Conservation (phyloP, 805 yeast species). For the Ogataea thermomethanolica region DNA sequence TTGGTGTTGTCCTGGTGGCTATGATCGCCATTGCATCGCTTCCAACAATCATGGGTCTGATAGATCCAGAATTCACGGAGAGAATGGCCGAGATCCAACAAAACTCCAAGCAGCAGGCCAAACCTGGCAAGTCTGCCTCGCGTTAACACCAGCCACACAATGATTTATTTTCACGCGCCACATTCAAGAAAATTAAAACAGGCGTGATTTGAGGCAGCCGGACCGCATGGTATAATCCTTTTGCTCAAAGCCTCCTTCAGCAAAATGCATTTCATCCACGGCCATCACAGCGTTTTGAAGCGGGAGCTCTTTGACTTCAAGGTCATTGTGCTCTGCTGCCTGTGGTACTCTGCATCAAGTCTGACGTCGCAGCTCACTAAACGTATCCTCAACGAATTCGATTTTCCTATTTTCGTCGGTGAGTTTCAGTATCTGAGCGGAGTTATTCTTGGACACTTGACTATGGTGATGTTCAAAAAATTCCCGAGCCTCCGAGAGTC, state of each 20-base stretch:
- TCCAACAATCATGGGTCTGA: slow-evolving; percentile 24
- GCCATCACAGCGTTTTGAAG: background rate
- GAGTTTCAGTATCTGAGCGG: slow-evolving; percentile 60
- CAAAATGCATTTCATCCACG: background rate
- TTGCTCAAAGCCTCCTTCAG: too few relatives aligned
- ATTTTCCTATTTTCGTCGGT: slow-evolving; percentile 60
- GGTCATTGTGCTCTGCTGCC: slow-evolving; percentile 43
- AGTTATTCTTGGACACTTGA: slow-evolving; percentile 28
- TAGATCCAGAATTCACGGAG: slow-evolving; percentile 29
- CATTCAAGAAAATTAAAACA: slow-evolving; percentile 1
- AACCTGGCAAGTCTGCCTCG: background rate
- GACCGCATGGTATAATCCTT: background rate
- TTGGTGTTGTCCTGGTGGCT: slow-evolving; percentile 9
- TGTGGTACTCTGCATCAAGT: slow-evolving; percentile 63
- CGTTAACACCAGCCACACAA: background rate
- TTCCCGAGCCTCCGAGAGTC: slow-evolving; percentile 12
- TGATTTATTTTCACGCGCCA: slow-evolving; percentile 3
- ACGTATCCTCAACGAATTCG: slow-evolving; percentile 48
- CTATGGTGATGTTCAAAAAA: slow-evolving; percentile 11
- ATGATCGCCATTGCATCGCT: slow-evolving; percentile 15
- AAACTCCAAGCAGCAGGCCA: slow-evolving; percentile 2
- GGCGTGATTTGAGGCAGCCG: background rate
- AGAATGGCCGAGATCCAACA: slow-evolving; percentile 22
- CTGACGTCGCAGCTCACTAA: slow-evolving; percentile 65
- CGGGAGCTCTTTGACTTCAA: slow-evolving; percentile 29